Conservation (phyloP, 202 grass and related monocot species). For the Schoenoplectus triqueter region DNA sequence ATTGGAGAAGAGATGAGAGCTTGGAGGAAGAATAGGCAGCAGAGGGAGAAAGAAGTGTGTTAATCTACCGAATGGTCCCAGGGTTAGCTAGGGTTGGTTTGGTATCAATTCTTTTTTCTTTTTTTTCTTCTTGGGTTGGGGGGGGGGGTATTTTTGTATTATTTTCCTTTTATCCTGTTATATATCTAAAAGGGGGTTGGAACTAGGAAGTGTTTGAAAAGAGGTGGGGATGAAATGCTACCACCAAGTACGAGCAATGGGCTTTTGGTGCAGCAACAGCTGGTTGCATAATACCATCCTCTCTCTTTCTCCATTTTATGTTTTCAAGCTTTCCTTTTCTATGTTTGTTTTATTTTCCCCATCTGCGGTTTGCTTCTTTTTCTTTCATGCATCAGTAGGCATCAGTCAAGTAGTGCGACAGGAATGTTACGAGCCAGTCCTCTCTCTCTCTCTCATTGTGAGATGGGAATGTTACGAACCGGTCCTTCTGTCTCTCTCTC, state of each 20-base stretch:
- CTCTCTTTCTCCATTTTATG: slow-evolving; percentile 39
- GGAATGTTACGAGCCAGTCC: slow-evolving; percentile 43
- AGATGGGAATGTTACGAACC: slow-evolving; percentile 16
- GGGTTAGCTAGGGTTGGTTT: slow-evolving; percentile 40
- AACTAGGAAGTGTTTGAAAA: slow-evolving; percentile 38
- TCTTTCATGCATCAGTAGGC: slow-evolving; percentile 48
- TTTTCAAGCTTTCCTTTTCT: slow-evolving; percentile 30
- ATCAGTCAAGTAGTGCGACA: slow-evolving; percentile 48
- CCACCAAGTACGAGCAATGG: slow-evolving; percentile 29
- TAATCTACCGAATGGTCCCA: slow-evolving; percentile 34
- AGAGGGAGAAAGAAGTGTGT: not conserved
- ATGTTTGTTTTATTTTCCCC: slow-evolving; percentile 27
- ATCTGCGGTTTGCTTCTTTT: slow-evolving; percentile 37
- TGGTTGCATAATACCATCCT: slow-evolving; percentile 37
- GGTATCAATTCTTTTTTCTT: slow-evolving; percentile 6
- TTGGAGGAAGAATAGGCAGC: not conserved
- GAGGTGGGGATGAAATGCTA: slow-evolving; percentile 40
- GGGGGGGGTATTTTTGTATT: not conserved
- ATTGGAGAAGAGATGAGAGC: not conserved
- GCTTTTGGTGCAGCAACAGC: slow-evolving; percentile 35
- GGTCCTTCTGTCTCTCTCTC: slow-evolving; percentile 24
- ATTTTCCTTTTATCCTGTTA: not conserved
- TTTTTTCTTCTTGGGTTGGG: not conserved
- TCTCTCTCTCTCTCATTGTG: not conserved
- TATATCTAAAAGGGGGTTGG: not conserved